phyloP scores from a whole-genome alignment of 495 filamentous ascomycete genomes.

The Hyphodiscus hymeniophilus region DNA sequence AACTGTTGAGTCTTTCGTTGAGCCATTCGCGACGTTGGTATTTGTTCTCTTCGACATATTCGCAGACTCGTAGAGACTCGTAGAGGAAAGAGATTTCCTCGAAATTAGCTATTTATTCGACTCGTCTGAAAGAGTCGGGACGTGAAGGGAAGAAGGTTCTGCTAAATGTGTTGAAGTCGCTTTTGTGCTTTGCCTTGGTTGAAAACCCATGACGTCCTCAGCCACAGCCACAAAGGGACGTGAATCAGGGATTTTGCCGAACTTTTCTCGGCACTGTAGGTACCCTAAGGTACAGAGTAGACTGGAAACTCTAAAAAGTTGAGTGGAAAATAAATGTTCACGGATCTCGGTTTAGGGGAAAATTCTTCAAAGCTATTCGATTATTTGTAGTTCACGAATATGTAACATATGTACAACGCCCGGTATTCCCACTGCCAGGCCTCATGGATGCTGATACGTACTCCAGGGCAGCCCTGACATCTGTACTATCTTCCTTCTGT shows the following conservation, averaged over 20 bases:
- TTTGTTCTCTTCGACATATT: conserved; percentile 44
- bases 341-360: too few species aligned
- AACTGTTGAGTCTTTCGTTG: conserved; percentile 24
- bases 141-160: neutral
- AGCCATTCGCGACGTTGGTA: conserved; percentile 32
- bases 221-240: neutral
- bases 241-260: neutral
- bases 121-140: neutral
- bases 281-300: too few species aligned
- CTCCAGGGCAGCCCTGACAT: neutral
- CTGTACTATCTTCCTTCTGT: neutral
- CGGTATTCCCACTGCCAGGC: too few species aligned
- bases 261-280: too few species aligned
- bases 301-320: too few species aligned
- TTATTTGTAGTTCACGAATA: too few species aligned
- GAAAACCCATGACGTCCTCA: neutral
- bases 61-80: neutral
- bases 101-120: too few species aligned
- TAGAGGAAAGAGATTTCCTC: too few species aligned
- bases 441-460: too few species aligned
- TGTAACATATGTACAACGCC: too few species aligned
- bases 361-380: too few species aligned
- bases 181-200: neutral
- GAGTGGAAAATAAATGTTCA: too few species aligned
- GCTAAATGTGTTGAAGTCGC: neutral